These are phyloP conservation scores for Trichoderma atrobrunneum DNA, from an alignment of 2,329 filamentous ascomycete genomes.

Conservation along the genomic window DNA sequence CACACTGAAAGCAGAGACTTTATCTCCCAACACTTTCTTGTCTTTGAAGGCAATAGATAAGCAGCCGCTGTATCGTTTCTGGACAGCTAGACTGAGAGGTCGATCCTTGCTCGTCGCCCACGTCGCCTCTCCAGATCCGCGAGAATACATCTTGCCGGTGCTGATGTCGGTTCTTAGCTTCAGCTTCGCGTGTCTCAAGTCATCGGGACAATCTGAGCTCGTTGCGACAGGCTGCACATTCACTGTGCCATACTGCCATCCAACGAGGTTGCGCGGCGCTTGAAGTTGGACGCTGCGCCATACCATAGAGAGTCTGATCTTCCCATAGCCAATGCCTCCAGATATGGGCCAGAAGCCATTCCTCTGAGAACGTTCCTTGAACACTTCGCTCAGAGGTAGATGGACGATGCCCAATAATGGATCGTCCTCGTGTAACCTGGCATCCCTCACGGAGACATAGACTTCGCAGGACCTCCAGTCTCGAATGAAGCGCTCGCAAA, in stretches of 20 bases:
- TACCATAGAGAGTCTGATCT: conserved; percentile 66
- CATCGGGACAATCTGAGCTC: conserved; percentile 43
- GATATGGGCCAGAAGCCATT: conserved; percentile 64
- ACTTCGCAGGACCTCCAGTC: conserved; percentile 67
- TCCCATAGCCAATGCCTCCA: conserved; percentile 71
- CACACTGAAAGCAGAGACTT: conserved; percentile 55
- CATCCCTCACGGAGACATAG: conserved; percentile 65
- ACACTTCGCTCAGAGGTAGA: conserved; percentile 60
- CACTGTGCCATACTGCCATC: conserved; percentile 71
- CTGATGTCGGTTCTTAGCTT: conserved; percentile 60
- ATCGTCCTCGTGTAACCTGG: conserved; percentile 67
- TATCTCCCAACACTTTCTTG: conserved; percentile 30
- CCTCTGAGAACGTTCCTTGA: conserved; percentile 62
- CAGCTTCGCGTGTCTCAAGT: conserved; percentile 47
- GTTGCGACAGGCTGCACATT: conserved; percentile 56
- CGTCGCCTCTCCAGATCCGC: conserved; percentile 38
- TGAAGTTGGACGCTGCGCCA: conserved; percentile 68
- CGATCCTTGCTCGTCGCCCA: conserved; percentile 53
- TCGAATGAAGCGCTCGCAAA: conserved; percentile 67
- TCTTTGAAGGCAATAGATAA: conserved; percentile 55
- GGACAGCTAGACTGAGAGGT: conserved; percentile 51
- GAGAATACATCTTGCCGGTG: conserved; percentile 55
- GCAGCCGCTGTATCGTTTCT: conserved; percentile 55
- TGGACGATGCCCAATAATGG: conserved; percentile 68
- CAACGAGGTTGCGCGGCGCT: conserved; percentile 55